Conservation (phyloP, 306 rosid species). For the Fagus sylvatica region DNA sequence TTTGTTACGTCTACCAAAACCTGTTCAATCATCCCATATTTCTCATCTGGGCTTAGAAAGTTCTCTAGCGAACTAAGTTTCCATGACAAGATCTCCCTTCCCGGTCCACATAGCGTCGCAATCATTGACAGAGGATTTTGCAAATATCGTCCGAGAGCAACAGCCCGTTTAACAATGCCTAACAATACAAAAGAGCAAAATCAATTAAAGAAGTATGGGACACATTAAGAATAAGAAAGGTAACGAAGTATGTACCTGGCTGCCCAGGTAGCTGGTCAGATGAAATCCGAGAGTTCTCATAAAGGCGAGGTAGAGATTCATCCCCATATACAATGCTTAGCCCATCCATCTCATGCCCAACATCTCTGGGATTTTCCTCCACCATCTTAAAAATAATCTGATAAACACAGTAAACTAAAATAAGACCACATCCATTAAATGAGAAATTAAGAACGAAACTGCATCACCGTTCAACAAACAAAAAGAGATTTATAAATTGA, state of each 20-base stretch:
- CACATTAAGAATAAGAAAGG: neutral
- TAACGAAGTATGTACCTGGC: conserved; percentile 46
- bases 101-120: conserved; percentile 92
- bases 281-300: conserved; percentile 91
- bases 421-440: conserved; percentile 20
- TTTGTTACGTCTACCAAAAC: conserved; percentile 92
- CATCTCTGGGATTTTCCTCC: conserved; percentile 98
- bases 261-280: conserved; percentile 93
- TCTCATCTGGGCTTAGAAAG: conserved; percentile 88
- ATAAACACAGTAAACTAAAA: conserved; percentile 29
- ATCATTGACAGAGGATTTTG: conserved; percentile 98
- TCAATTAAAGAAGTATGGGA: conserved; percentile 10
- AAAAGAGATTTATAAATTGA: no score
- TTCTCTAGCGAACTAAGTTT: conserved; percentile 73
- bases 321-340: conserved; percentile 95
- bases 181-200: conserved; percentile 26
- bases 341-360: conserved; percentile 98
- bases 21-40: conserved; percentile 83
- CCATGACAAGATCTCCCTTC: conserved; percentile 90
- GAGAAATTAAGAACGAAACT: neutral
- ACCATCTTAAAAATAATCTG: conserved; percentile 97
- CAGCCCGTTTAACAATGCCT: conserved; percentile 98
- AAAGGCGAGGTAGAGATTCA: conserved; percentile 88
- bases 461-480: neutral
- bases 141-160: conserved; percentile 91